Base-by-base conservation (phyloP, 768 basidiomycete genomes). In the Clitopilus passeckerianus region DNA sequence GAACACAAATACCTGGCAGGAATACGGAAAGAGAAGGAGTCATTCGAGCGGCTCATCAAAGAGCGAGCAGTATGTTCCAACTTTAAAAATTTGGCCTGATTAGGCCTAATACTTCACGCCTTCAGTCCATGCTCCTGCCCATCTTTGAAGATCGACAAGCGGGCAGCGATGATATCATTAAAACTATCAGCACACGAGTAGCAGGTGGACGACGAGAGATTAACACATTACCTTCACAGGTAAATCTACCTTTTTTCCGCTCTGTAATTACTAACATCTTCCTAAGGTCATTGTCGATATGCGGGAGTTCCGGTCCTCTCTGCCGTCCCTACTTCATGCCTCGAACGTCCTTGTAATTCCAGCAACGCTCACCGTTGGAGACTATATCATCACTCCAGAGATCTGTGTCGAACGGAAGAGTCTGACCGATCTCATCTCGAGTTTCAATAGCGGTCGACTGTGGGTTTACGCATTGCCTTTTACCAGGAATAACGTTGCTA, bases 391-490 rank as follows among this genome's bases (percentile, higher is more conserved):
- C 52, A 90, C 92, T 1, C 97, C 96, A 0, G 93, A 96, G 61
- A 95, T 98, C 62, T 95, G 93, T 62, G 90, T 99, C 1, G 97
- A 99, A 73, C 80, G 96, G 59, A 99, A 99, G 76, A 95, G 95
- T 64, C 78, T 98, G 54, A 80, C 95, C 0, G 97, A 99, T 77
- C 68, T 99, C 56, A 83, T 95, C n/a, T 83, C 87, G 15, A 95
- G 93, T 77, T 96, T 98, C 71, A 94, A 89, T 59, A 96, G 87
- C 66, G 96, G 96, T 15, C 80, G 97, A 58, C 72, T 99, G 97
- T 97, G 64, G 76, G 93, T 81, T 12, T 46, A 34, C 6, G 1
- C 58, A 6, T 35, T 16, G 16, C 54, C 18, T 20, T n/a, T 58
- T 34, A 33, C 9, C 9, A 34, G 1, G 12, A 30, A 33, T 12